Percentiles rank a stretch among this genome's conserved stretches.
These are phyloP conservation scores for Myriosclerotinia curreyana DNA, from an alignment of 2,329 filamentous ascomycete genomes.

Conservation along the genomic window DNA sequence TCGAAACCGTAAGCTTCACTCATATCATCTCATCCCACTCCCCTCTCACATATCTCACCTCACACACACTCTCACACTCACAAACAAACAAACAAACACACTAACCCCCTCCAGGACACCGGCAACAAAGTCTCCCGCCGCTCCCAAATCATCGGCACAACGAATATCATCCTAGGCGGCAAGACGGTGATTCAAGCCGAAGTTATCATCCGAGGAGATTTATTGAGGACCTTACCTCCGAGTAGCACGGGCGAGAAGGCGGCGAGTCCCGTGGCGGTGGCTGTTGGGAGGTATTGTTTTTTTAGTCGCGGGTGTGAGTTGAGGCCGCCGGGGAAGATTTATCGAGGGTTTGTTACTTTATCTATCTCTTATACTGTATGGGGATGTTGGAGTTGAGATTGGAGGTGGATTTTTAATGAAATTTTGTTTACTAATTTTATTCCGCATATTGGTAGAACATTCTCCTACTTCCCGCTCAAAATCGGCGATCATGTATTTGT, in stretches of 20 bases:
- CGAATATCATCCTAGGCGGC: constrained; percentile 96
- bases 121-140: constrained; percentile 97
- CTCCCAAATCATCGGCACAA: constrained; percentile 86
- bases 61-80: neutral
- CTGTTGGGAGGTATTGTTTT: constrained; percentile 89
- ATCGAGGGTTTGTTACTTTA: constrained; percentile 57
- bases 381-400: no score
- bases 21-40: neutral
- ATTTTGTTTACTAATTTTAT: constrained; percentile 5
- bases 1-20: constrained; percentile 76
- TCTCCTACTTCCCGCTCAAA: constrained; percentile 84
- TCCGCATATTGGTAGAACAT: constrained; percentile 45
- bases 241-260: constrained; percentile 40
- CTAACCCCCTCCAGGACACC: constrained; percentile 64
- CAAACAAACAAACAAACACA: constrained; percentile 20
- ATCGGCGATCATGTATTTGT: constrained; percentile 95
- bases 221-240: constrained; percentile 58
- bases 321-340: constrained; percentile 77
- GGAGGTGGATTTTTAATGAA: no score
- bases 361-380: no score
- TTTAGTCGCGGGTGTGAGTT: constrained; percentile 75
- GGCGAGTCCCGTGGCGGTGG: constrained; percentile 58
- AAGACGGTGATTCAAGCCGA: constrained; percentile 95
- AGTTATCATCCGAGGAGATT: constrained; percentile 88
- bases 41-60: neutral